Base-by-base conservation (phyloP, 1,284 basidiomycete species). In the Athelia psychrophila region DNA sequence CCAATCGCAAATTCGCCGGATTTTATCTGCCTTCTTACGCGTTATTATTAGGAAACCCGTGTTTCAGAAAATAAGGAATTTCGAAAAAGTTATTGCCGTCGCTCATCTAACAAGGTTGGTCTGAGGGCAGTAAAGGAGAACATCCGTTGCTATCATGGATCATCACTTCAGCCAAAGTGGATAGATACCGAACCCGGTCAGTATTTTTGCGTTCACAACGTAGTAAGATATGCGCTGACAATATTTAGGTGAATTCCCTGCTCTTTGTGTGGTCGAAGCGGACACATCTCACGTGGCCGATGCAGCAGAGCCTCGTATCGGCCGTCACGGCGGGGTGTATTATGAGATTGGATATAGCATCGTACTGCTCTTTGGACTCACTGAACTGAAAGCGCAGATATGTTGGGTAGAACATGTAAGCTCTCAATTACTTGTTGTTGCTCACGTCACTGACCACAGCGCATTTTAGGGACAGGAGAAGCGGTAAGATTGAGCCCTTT, bases 351-450 rank as follows among this genome's bases (percentile, higher is more conserved):
- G 64, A 1, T 72, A 69, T 52, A 68, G 73, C 15, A 58, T 79
- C 3, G 60, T 78, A 16, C 54, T 79, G 32, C 56, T 74, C 10
- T 74, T 79, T 45, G 78, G 77, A 3, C 54, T 75, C 44, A 76
- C 78, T 0, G 77, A 79, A 56, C 62, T 78, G 49, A 71, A 68
- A 48, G 77, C 77, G 0, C 72, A 76, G 49, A 56, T 79, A 32
- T 62, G 67, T 25, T 78, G 77, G 74, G 60, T 56, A 44, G 75
- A 78, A 35, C 66, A 74, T 50, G 77, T 75, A 51, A 47, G 66
- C 25, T 23, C 22, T 5, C 24, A 44, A 0, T 19, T 16, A 20
- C 6, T 44, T 2, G n/a, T 20, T 24, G 12, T 20, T 20, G 48
- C 6, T 5, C 6, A 33, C 50, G 58, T 3, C 18, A 51, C 51